Conservation (phyloP, 2,329 filamentous ascomycete genomes). For the Rutstroemia sp. region DNA sequence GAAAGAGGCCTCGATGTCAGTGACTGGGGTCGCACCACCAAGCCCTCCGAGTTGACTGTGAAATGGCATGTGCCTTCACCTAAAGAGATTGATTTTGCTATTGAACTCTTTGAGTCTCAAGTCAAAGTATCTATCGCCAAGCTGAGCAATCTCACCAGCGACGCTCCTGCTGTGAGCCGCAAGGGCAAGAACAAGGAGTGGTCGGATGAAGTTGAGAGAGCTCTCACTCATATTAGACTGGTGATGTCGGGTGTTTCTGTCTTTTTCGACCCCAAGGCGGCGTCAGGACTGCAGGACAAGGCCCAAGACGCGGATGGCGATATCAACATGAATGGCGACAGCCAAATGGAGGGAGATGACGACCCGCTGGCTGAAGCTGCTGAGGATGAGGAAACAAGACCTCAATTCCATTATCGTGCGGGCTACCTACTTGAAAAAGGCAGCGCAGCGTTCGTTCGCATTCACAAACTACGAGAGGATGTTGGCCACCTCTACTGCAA, state of each 20-base stretch:
- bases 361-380: conserved; percentile 53
- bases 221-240: conserved; percentile 81
- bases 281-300: conserved; percentile 45
- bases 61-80: conserved; percentile 82
- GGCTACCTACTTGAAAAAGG: conserved; percentile 69
- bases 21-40: conserved; percentile 78
- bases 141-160: conserved; percentile 71
- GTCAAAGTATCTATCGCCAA: conserved; percentile 68
- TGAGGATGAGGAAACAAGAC: conserved; percentile 75
- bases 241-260: conserved; percentile 84
- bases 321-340: conserved; percentile 39
- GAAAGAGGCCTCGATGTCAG: conserved; percentile 63
- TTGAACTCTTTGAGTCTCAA: conserved; percentile 82
- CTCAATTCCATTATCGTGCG: conserved; percentile 80
- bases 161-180: conserved; percentile 73
- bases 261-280: conserved; percentile 74
- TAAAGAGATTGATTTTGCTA: conserved; percentile 79
- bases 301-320: conserved; percentile 39
- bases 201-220: conserved; percentile 92
- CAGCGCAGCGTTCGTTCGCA: conserved; percentile 60
- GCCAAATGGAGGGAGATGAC: conserved; percentile 48
- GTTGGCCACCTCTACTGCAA: conserved; percentile 74
- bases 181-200: conserved; percentile 97
- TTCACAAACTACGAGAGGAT: conserved; percentile 74
- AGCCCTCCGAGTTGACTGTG: conserved; percentile 70